Base-by-base conservation (phyloP, 345 rosid genomes). In the Citropsis articulata region DNA sequence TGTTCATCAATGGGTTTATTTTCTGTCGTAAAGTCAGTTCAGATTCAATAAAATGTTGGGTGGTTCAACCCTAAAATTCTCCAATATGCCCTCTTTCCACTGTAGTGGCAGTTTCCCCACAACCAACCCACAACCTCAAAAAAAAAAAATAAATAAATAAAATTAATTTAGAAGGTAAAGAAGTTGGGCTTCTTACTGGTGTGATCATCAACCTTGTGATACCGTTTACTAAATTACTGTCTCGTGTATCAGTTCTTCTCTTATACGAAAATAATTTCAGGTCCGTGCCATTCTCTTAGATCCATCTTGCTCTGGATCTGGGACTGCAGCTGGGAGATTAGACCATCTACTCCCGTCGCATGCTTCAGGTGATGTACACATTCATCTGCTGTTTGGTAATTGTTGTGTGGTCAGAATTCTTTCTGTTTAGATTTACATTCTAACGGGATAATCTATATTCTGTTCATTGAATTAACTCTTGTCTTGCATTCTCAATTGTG, bases 221-320 rank as follows among this genome's bases (percentile, higher is more conserved):
- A 14, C 6, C 33, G 13, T 70, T 33, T 69, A 27, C 57, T 36
- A 38, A 7, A n/a, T 48, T 22, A 61, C 28, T 28, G 2, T 60
- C 4, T 13, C 12, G 5, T 24, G 9, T 72, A 45, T 48, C 28
- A 42, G 36, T 30, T 57, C 42, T 63, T 68, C 40, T 1, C 77
- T 73, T 13, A 76, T 50, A 53, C 48, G 59, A 31, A 70, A 69
- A 48, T 78, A 56, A 33, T 76, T 30, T 75, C 88, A 93, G 98
- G 88, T 93, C 80, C 86, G 83, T 45, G 96, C 92, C 55, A 93
- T 95, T 86, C 92, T 95, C 77, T 83, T 95, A 80, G 98, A 95
- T 82, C 99, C 99, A 67, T 95, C 98, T 71, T 95, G 99, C 83
- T 95, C 98, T 35, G 99, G 98, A 78, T 93, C 99, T 0, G 98